Evolutionary conservation across 163 green algal genomes (phyloP).

Genomic region (Chlamydomonas reinhardtii): DNA sequence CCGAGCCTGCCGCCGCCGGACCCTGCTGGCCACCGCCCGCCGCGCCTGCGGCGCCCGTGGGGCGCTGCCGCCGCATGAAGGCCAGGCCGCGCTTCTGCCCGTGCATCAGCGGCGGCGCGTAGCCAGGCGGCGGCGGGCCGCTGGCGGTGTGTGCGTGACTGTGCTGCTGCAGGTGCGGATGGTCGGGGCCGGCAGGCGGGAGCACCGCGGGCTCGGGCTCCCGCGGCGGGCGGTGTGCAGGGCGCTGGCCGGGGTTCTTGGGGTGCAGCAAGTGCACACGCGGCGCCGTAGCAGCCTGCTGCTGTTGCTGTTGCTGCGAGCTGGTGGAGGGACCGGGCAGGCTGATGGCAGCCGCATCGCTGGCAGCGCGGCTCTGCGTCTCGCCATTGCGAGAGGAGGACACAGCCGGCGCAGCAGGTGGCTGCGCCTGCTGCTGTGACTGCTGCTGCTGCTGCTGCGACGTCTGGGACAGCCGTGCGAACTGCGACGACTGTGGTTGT

Average conservation of each 20-base stretch:
- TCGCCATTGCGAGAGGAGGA: background rate
- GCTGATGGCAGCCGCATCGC: too few species aligned
- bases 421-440: background rate
- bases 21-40: background rate
- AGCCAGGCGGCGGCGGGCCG: background rate
- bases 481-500: background rate
- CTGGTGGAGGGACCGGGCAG: background rate
- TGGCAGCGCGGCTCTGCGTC: too few species aligned
- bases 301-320: background rate
- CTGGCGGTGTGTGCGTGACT: background rate
- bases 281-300: background rate
- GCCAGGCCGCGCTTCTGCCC: background rate
- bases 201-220: background rate
- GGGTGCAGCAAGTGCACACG: conserved; percentile 17
- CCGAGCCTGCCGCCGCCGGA: background rate
- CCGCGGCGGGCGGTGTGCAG: background rate
- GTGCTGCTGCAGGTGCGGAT: conserved; percentile 26
- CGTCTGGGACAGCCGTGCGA: background rate
- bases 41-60: background rate
- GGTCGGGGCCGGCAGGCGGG: background rate
- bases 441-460: background rate
- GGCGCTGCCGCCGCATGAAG: background rate
- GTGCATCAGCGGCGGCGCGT: background rate
- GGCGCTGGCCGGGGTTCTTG: background rate
- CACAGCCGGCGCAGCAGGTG: background rate